Conservation (phyloP, 2,329 filamentous ascomycete species). For the Cordyceps cateniannulata region DNA sequence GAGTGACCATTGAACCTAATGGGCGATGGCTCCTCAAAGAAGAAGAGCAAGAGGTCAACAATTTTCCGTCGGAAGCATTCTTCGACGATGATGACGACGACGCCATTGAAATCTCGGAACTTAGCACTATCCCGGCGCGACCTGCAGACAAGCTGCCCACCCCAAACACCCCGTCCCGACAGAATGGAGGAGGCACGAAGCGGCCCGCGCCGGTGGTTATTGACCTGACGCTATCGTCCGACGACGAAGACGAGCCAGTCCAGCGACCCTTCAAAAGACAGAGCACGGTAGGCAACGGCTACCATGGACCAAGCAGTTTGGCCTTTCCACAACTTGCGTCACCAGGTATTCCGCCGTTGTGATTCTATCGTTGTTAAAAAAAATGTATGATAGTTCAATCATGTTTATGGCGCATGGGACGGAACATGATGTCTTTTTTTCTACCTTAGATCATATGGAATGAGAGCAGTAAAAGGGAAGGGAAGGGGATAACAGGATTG, state of each 20-base stretch:
- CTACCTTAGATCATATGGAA: background rate
- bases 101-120: conserved; percentile 42
- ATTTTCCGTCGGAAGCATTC: conserved; percentile 21
- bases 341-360: background rate
- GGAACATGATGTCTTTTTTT: background rate
- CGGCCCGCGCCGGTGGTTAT: conserved; percentile 48
- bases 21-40: conserved; percentile 61
- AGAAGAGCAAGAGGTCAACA: conserved; percentile 24
- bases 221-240: conserved; percentile 51
- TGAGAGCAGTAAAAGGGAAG: background rate
- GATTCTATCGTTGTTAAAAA: background rate
- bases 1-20: conserved; percentile 84
- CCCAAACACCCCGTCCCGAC: conserved; percentile 33
- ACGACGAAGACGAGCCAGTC: conserved; percentile 46
- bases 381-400: conserved; percentile 11
- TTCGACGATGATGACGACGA: conserved; percentile 39
- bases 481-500: background rate
- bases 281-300: conserved; percentile 17
- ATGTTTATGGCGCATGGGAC: conserved; percentile 3
- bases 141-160: conserved; percentile 19
- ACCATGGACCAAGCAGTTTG: background rate
- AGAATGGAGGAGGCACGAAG: conserved; percentile 34
- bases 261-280: conserved; percentile 44
- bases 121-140: conserved; percentile 21
- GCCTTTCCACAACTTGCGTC: background rate